Conservation (phyloP, 139 green algal genomes). For the Astrephomene gubernaculifera region DNA sequence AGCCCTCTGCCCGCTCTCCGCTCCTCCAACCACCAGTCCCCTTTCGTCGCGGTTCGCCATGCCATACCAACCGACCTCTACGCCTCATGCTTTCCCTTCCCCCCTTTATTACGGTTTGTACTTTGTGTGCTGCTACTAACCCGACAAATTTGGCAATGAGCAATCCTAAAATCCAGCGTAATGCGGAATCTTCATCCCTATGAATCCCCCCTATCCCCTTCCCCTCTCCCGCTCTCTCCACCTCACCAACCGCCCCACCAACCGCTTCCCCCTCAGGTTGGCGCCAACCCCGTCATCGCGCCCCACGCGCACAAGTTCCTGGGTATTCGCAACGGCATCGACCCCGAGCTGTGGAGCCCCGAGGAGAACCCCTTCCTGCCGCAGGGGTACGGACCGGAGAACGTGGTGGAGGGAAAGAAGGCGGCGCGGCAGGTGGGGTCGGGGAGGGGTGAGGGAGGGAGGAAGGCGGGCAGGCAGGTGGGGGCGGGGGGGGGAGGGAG, state of each 20-base stretch:
- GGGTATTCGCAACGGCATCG: slow-evolving; percentile 96
- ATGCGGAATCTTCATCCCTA: not conserved
- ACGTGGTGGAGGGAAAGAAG: slow-evolving; percentile 61
- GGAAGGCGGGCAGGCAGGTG: not conserved
- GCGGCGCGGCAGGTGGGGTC: slow-evolving; percentile 12
- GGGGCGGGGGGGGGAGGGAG: no score
- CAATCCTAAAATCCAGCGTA: no score
- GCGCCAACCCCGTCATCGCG: slow-evolving; percentile 70
- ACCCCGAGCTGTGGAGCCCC: slow-evolving; percentile 97
- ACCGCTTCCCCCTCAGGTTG: slow-evolving; percentile 58
- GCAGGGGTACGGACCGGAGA: slow-evolving; percentile 54
- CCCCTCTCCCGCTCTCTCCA: not conserved
- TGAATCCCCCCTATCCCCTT: not conserved
- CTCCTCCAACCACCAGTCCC: no score
- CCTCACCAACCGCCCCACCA: no score
- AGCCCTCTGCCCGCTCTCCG: no score
- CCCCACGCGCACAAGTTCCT: slow-evolving; percentile 80
- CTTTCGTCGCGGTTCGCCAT: no score
- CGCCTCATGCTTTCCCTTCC: not conserved
- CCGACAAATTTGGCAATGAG: no score
- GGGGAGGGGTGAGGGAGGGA: not conserved
- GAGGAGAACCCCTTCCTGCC: slow-evolving; percentile 84
- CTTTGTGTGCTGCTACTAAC: no score
- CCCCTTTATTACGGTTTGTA: no score
- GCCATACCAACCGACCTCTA: no score